Evolutionary conservation across 129 eudicot species (phyloP).

Genomic region (Ambrosia artemisiifolia): DNA sequence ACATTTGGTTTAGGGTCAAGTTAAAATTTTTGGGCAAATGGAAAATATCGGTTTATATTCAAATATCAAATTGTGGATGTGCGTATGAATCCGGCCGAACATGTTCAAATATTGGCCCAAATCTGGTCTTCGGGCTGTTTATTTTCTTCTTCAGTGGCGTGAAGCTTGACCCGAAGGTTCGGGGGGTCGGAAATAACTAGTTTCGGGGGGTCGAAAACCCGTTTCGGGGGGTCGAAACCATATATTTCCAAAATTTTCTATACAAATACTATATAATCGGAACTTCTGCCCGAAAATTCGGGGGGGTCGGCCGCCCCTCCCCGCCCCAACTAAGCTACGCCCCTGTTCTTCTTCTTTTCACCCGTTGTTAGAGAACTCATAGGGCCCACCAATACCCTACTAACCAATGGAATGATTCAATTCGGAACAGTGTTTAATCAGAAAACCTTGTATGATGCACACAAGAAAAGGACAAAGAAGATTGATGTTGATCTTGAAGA

Average conservation of each 20-base stretch:
- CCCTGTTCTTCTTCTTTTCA: too few species aligned
- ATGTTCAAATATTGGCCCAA: not conserved
- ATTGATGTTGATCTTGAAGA: conserved; percentile 71
- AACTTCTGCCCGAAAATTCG: too few species aligned
- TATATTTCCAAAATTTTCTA: too few species aligned
- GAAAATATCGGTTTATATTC: not conserved
- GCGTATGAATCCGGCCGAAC: not conserved
- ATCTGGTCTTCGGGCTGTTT: not conserved
- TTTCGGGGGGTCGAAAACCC: too few species aligned
- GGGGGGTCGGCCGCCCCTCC: too few species aligned
- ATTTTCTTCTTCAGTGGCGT: not conserved
- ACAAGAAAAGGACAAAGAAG: conserved; percentile 87
- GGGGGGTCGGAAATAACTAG: too few species aligned
- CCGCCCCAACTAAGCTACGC: too few species aligned
- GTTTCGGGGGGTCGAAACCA: too few species aligned
- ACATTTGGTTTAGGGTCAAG: not conserved
- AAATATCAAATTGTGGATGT: not conserved
- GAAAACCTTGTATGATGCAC: conserved; percentile 83
- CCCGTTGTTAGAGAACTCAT: too few species aligned
- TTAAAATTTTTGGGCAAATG: not conserved
- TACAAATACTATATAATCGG: too few species aligned
- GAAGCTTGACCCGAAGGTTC: too few species aligned
- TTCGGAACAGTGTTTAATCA: conserved; percentile 75
- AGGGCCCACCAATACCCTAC: too few species aligned
- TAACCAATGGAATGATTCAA: not conserved